Evolutionary conservation across 192 early-diverging fungal genomes (phyloP).

Genomic region (Blastocladiella britannica): DNA sequence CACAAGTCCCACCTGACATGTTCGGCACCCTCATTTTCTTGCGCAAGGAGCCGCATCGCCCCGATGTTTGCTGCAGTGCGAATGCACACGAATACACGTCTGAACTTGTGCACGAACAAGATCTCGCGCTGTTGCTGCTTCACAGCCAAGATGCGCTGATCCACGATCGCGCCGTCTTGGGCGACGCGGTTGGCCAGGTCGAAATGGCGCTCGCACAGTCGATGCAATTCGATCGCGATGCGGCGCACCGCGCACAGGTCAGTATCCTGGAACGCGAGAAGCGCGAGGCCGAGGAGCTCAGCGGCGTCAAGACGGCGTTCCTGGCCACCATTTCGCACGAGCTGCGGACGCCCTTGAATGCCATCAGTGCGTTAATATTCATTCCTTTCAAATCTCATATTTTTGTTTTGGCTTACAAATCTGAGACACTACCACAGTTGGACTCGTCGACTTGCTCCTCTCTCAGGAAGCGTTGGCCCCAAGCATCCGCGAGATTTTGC

Average conservation of each 20-base stretch:
- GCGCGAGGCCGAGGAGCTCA: not conserved
- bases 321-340: constrained; percentile 67
- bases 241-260: not conserved
- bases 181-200: not conserved
- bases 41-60: not conserved
- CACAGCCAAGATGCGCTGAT: too few species aligned
- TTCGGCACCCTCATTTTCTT: not conserved
- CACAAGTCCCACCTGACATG: not conserved
- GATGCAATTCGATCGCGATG: not conserved
- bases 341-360: constrained; percentile 66
- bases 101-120: not conserved
- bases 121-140: not conserved
- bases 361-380: too few species aligned
- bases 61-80: not conserved
- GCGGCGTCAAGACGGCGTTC: too few species aligned
- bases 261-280: not conserved
- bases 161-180: not conserved
- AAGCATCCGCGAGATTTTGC: constrained; percentile 57
- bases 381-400: too few species aligned
- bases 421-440: too few species aligned
- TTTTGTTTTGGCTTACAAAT: not conserved
- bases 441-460: constrained; percentile 47
- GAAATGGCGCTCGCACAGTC: not conserved
- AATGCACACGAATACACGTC: too few species aligned
- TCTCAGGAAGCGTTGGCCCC: constrained; percentile 55